Base-by-base conservation (phyloP, 202 grass and related monocot species). In the Saccharum hybrid region DNA sequence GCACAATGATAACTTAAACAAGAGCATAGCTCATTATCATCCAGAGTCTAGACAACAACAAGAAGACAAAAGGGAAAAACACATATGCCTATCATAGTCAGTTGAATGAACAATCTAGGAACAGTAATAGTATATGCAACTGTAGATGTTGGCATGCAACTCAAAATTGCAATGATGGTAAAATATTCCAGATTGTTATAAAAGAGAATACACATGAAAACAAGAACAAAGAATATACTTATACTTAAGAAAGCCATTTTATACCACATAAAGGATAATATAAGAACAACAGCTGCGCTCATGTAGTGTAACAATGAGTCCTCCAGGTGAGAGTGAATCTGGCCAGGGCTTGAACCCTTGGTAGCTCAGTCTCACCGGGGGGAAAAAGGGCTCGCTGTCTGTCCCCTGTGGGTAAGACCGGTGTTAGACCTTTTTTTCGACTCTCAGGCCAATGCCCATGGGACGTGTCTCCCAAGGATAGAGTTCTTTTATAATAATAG, bases 81-180 rank as follows among this genome's bases (percentile, higher is more conserved):
- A 26, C n/a, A 71, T 49, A 60, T 37, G 16, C 48, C 5, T 1
- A 39, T 43, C 3, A 82, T 64, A 30, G 4, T 12, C 31, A 68
- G 12, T 28, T 63, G 40, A 68, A 21, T 59, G 52, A 39, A 51
- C 70, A 84, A 36, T 62, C 9, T 48, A 42, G 79, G 36, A 71
- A 81, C 46, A 54, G 7, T 54, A 54, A 7, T 54, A 54, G 16
- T 33, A 72, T 37, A 59, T 14, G 14, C 7, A 81, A 43, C 51
- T 65, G 23, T 12, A 28, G 8, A 78, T 23, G 2, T 34, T 65
- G 15, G 4, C 59, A 61, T 34, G 40, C 42, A 79, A 11, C 13
- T 19, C 23, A 12, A 36, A 79, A 79, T 7, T 40, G 37, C 41
- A 77, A 43, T 28, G 37, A 28, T 31, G 22, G 34, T 13, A 41